Evolutionary conservation across 805 yeast species (phyloP), one percentile per base, ranked within the genome.

Genomic region (Sugiyamaella qingdaonensis): DNA sequence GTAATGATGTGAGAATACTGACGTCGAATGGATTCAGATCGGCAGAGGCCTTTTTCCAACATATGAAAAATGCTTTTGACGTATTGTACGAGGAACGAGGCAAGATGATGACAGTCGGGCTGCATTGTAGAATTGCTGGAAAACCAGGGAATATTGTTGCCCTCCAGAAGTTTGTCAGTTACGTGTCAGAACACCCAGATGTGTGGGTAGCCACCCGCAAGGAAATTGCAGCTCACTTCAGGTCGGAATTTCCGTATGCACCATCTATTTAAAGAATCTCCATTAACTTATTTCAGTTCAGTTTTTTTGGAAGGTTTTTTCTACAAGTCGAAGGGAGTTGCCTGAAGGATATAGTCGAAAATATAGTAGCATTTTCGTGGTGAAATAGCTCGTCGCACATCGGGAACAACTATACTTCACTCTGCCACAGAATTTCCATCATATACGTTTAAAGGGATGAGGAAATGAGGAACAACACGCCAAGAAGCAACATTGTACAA

Each of bases 141-240:
- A 69, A 69, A 49, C 73, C 74, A 7, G 74, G 73, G 19, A 57
- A 70, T 51, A 62, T 64, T 53, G 66, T 64, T 48, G 73, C 72
- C 3, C 58, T 71, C 48, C 61, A 66, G 41, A 67, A 68, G 60
- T 70, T 71, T 48, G 64, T 71, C 63, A 68, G 69, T 41, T 69
- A 71, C 46, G 66, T 68, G 27, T 59, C 62, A 16, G 57, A 56
- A 19, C 66, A 66, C 49, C 67, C 64, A 48, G 72, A 67, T 33
- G 74, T 68, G 11, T 69, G 73, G 72, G 70, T 71, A 8, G 64
- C 72, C 29, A 71, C 71, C 16, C 64, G 74, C 54, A 63, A 63
- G 39, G 70, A 70, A 52, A 71, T 71, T 50, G 74, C 75, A 3
- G 59, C 58, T 19, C 69, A 65, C 48, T 65, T 62, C 49, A 62